These are phyloP conservation scores for Sideroxylon spinosum DNA, from an alignment of 179 eudicot genomes.

Conservation along the genomic window DNA sequence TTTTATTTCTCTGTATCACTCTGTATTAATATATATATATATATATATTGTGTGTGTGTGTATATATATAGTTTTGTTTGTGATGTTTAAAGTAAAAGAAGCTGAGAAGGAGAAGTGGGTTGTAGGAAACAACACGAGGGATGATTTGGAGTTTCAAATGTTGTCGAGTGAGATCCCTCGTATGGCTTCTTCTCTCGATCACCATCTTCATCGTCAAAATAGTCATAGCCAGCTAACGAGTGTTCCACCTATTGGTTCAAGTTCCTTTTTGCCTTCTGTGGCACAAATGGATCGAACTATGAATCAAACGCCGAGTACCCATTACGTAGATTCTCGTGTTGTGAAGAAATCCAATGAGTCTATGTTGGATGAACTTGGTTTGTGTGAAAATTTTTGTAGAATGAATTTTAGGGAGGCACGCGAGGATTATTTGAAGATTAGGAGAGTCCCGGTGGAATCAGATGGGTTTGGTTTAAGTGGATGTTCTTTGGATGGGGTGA, in stretches of 20 bases:
- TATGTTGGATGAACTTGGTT: constrained; percentile 34
- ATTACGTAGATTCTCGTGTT: constrained; percentile 15
- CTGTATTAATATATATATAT: not conserved
- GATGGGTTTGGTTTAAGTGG: constrained; percentile 25
- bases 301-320: constrained; percentile 23
- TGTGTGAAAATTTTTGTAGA: constrained; percentile 33
- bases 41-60: constrained; percentile 6
- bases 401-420: constrained; percentile 39
- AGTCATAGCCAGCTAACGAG: constrained; percentile 7
- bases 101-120: constrained; percentile 16
- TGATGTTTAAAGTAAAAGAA: constrained; percentile 25
- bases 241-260: constrained; percentile 12
- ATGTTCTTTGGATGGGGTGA: constrained; percentile 18
- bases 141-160: constrained; percentile 27
- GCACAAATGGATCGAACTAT: constrained; percentile 24
- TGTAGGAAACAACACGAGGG: constrained; percentile 19
- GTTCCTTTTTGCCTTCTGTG: constrained; percentile 33
- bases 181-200: constrained; percentile 4
- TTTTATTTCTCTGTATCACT: not conserved
- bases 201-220: constrained; percentile 10
- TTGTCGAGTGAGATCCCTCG: constrained; percentile 16
- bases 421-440: constrained; percentile 20
- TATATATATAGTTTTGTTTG: constrained; percentile 9
- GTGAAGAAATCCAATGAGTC: constrained; percentile 25
- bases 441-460: constrained; percentile 22